phyloP scores from a whole-genome alignment of 345 rosid genomes.

The Pelargonium nanum region DNA sequence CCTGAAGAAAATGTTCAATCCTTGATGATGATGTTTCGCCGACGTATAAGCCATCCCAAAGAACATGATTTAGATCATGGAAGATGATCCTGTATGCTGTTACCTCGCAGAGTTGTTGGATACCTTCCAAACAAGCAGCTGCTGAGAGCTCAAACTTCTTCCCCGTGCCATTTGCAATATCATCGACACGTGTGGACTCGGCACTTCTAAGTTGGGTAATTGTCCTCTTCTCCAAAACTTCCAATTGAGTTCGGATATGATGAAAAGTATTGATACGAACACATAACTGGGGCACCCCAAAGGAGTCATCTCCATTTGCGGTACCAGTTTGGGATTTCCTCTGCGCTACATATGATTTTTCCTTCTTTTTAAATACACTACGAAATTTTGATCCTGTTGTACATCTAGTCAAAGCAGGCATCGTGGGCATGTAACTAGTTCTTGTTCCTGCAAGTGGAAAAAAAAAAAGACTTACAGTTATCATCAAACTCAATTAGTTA shows the following conservation, averaged over 20 bases:
- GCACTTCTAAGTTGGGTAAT: slow-evolving; percentile 50
- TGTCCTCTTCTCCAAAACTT: slow-evolving; percentile 48
- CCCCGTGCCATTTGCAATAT: slow-evolving; percentile 29
- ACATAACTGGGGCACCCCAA: slow-evolving; percentile 65
- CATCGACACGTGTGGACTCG: slow-evolving; percentile 35
- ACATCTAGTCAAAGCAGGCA: slow-evolving; percentile 84
- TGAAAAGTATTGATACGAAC: slow-evolving; percentile 76
- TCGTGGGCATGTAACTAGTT: slow-evolving; percentile 50
- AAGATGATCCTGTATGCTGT: slow-evolving; percentile 70
- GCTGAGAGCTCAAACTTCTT: slow-evolving; percentile 67
- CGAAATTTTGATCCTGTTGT: slow-evolving; percentile 54
- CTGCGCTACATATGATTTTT: slow-evolving; percentile 38
- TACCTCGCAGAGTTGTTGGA: slow-evolving; percentile 67
- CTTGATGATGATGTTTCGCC: slow-evolving; percentile 75
- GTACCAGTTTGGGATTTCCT: slow-evolving; percentile 53
- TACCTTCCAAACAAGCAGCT: slow-evolving; percentile 60
- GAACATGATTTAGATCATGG: slow-evolving; percentile 65
- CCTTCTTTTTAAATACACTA: slow-evolving; percentile 64
- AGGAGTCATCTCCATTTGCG: slow-evolving; percentile 28
- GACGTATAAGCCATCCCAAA: slow-evolving; percentile 69
- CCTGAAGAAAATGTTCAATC: slow-evolving; percentile 71
- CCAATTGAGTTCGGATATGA: slow-evolving; percentile 50
- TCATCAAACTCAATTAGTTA: too few species aligned
- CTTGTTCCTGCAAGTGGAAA: slow-evolving; percentile 42
- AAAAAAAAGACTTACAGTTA: neutral